A percentile compares a stretch with the other conserved stretches of the same genome.
These are phyloP conservation scores for Dactylellina drechsleri DNA, from an alignment of 2,329 filamentous ascomycete species.

Conservation along the genomic window DNA sequence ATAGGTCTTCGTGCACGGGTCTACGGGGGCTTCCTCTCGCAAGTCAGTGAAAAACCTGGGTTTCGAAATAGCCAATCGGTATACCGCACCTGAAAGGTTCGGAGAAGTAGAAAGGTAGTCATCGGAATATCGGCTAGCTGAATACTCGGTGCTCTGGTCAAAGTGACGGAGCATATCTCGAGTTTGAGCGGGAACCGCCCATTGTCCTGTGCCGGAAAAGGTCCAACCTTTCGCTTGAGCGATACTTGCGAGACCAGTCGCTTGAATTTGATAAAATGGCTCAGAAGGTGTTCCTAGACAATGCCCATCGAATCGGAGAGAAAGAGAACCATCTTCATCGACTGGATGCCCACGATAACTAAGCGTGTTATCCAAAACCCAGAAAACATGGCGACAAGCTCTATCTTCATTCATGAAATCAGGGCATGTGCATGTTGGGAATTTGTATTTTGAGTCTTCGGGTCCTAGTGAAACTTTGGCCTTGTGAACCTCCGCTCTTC, in stretches of 20 bases:
- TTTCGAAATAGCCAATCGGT: slow-evolving; percentile 49
- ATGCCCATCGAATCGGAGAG: slow-evolving; percentile 41
- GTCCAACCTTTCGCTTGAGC: slow-evolving; percentile 27
- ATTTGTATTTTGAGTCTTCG: slow-evolving; percentile 33
- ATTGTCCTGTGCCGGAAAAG: slow-evolving; percentile 31
- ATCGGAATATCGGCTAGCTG: slow-evolving; percentile 34
- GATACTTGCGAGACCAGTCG: slow-evolving; percentile 22
- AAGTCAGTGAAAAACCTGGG: slow-evolving; percentile 51
- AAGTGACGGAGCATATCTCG: slow-evolving; percentile 45
- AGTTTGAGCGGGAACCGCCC: slow-evolving; percentile 25
- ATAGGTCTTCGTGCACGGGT: slow-evolving; percentile 40
- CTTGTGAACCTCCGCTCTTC: slow-evolving; percentile 3
- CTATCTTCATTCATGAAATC: slow-evolving; percentile 6
- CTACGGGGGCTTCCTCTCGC: slow-evolving; percentile 47
- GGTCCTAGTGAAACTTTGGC: slow-evolving; percentile 32
- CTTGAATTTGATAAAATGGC: slow-evolving; percentile 28
- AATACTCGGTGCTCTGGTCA: slow-evolving; percentile 18
- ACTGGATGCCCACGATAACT: slow-evolving; percentile 5
- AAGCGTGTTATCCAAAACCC: slow-evolving; percentile 36
- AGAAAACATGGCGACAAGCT: slow-evolving; percentile 48
- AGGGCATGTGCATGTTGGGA: slow-evolving; percentile 33
- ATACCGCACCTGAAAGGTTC: slow-evolving; percentile 47
- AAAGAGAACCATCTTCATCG: slow-evolving; percentile 19
- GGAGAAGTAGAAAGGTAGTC: slow-evolving; percentile 41
- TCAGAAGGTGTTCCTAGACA: slow-evolving; percentile 20